These are phyloP conservation scores for Microbotryomycetes sp. DNA, from an alignment of 1,284 basidiomycete species.

Conservation along the genomic window DNA sequence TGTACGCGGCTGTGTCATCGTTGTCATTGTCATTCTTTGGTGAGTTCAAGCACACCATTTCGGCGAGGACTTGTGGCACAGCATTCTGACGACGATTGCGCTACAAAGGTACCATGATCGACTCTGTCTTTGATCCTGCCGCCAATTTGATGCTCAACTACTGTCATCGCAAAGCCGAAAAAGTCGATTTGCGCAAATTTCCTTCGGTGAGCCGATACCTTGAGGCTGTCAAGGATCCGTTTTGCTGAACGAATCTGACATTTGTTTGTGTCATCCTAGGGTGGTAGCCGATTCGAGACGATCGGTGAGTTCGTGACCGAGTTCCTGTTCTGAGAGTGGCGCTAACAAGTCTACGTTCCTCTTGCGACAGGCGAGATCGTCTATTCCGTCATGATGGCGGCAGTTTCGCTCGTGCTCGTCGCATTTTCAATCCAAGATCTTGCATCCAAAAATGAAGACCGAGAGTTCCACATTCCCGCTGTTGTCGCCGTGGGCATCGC, in stretches of 20 bases:
- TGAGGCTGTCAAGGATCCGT: constrained; percentile 8
- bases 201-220: constrained; percentile 19
- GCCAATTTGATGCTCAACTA: constrained; percentile 81
- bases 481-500: constrained; percentile 75
- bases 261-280: constrained; percentile 78
- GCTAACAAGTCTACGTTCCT: no score
- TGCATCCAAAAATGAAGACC: constrained; percentile 47
- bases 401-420: constrained; percentile 75
- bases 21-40: constrained; percentile 79
- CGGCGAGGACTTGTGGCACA: neutral
- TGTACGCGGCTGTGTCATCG: constrained; percentile 75
- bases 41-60: constrained; percentile 9
- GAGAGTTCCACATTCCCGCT: constrained; percentile 71
- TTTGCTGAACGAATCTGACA: neutral
- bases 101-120: constrained; percentile 30
- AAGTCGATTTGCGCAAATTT: constrained; percentile 51
- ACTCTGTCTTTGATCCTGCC: constrained; percentile 74
- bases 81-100: neutral
- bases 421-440: constrained; percentile 32
- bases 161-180: constrained; percentile 67
- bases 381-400: constrained; percentile 63
- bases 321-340: no score
- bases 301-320: no score
- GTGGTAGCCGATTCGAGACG: constrained; percentile 81
- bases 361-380: constrained; percentile 69